Evolutionary conservation across 1,284 basidiomycete genomes (phyloP), one percentile per base, ranked within the genome.

Genomic region (Trametes polyzona): DNA sequence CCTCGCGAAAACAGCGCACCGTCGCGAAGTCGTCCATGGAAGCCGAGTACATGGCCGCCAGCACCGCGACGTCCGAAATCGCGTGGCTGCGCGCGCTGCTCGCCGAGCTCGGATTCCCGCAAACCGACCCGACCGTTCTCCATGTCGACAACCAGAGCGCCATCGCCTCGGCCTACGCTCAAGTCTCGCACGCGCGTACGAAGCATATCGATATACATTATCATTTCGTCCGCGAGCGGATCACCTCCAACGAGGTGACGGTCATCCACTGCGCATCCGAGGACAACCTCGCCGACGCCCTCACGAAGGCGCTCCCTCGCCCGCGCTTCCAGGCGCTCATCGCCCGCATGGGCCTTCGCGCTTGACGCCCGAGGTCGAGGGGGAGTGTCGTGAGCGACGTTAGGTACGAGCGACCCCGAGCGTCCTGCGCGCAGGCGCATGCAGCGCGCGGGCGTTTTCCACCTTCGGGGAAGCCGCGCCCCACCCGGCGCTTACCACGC

Each of bases 191-290:
- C 40, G 66, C 68, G 4, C 51, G 71, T 4, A 76, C 74, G 0
- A 81, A 80, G 57, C 80, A 82, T 57, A 78, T 81, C 46, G 69
- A 78, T 43, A 65, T 75, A 16, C 59, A 59, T 12, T 68, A 72
- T 52, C 76, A 78, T 52, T 74, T 67, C 46, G 54, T 77, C 17
- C 69, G 74, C 1, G 67, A 73, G 11, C 37, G 44, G 2, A 68
- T 77, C 30, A 53, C 59, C 21, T 36, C 59, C n/a, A 60, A 63
- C 23, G 43, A 59, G 16, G 51, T 70, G 12, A 21, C 40, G 1
- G 35, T 74, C 7, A n/a, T 33, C 8, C 69, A 71, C 53, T 62
- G 65, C 27, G 60, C 68, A 0, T 66, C 69, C 16, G 62, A 65
- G 16, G 65, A 71, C 23, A 71, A 59, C 39, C 44, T 63, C 14